Evolutionary conservation across 352 stramenopile species (phyloP).

Genomic region (Globisporangium cylindrosporum): DNA sequence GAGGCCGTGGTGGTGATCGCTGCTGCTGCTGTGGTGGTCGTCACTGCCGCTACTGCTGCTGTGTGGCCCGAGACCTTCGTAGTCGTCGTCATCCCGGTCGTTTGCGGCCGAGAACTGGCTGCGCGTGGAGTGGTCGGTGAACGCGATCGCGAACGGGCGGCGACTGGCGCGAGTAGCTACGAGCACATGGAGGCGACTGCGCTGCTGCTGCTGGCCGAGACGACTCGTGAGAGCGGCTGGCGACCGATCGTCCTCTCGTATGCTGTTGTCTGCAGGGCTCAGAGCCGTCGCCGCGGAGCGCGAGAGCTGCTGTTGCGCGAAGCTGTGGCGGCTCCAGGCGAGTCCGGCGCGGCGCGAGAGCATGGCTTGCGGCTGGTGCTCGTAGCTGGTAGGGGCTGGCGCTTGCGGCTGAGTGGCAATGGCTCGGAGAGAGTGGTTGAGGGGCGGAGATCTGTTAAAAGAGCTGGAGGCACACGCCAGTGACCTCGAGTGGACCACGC

Average conservation of each 20-base stretch:
- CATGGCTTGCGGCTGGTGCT: conserved; percentile 5
- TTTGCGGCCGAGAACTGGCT: conserved; percentile 14
- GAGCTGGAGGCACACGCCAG: not conserved
- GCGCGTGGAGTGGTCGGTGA: conserved; percentile 2
- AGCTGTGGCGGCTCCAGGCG: conserved; percentile 8
- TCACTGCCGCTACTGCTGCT: not conserved
- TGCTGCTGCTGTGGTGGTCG: not conserved
- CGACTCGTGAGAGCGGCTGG: not conserved
- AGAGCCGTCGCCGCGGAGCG: not conserved
- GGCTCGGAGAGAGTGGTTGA: conserved; percentile 10
- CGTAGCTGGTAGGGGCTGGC: not conserved
- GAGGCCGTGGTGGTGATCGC: not conserved
- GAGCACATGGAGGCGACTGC: conserved; percentile 18
- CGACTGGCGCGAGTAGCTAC: conserved; percentile 7
- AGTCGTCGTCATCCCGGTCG: conserved; percentile 12
- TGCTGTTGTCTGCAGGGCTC: not conserved
- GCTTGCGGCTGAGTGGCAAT: conserved; percentile 1
- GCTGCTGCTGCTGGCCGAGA: conserved; percentile 1
- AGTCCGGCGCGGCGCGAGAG: conserved; percentile 15
- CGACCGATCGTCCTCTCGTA: not conserved
- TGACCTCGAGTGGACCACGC: not conserved
- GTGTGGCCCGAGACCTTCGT: not conserved
- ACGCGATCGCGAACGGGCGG: conserved; percentile 8
- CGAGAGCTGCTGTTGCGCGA: not conserved
- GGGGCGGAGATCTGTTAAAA: conserved; percentile 15